Base-by-base conservation (phyloP, 768 basidiomycete genomes). In the Xerocomellus intermedius region DNA sequence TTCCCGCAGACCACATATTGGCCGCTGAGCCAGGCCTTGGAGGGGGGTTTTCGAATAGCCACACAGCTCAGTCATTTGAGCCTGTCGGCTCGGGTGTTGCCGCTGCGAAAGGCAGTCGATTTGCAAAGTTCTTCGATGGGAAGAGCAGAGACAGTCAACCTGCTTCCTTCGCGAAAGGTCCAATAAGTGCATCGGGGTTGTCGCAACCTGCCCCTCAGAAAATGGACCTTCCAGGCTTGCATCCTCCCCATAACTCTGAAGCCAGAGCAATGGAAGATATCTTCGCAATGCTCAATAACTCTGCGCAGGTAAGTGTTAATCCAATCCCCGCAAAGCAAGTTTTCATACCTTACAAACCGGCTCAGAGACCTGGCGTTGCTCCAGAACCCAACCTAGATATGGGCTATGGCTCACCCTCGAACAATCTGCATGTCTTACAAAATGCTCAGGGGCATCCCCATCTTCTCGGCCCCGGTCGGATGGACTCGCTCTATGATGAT, bases 91-190 rank as follows among this genome's bases (percentile, higher is more conserved):
- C 77, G 26, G 77, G 79, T 32, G 75, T 81, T 64, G 75, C 82
- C 14, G 73, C 76, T 32, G 78, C 77, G 24, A 90, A 86, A 69
- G 90, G 90, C 38, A 92, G 90, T 66, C 84, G 91, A 36, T 88
- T 92, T 68, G 91, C 89, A 32, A 93, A 91, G 67, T 91, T 91
- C 70, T 93, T 92, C 59, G 90, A 92, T 61, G 80, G 80, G n/a
- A 91, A 89, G 69, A 64, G 66, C 30, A 79, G 78, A 58, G 84
- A 85, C 14, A 63, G 62, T 41, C 70, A 60, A 52, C 57, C 59
- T 56, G 35, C 57, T 19, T 60, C 70, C 37, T 59, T 71, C 32
- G 62, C 72, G 16, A 82, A 82, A 55, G 60, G 72, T 26, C 71
- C 74, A 37, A 69, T 70, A 10, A 71, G 70, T 32, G 73, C 74